Evolutionary conservation across 108 stramenopile species (phyloP), one percentile per base, ranked within the genome.

Genomic region (Cyclotella sp.): DNA sequence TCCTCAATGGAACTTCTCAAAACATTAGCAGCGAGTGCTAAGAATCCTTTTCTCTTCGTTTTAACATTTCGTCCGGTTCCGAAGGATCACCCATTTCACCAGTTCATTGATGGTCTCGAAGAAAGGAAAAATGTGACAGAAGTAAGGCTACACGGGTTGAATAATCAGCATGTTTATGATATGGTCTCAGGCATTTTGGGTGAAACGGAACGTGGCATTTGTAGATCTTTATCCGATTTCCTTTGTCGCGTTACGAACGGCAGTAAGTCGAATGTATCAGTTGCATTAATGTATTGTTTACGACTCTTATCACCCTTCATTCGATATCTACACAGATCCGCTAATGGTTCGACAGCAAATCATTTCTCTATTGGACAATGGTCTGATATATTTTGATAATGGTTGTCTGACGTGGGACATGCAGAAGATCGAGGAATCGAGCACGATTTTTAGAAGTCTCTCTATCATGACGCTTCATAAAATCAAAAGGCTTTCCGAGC

Each of bases 11-110:
- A 57, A 22, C 57, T 59, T 5, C 47, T 70, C 0, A 51, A 40
- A 58, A 59, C 54, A 14, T 15, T 70, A 19, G 28, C 34, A 10
- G 9, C 8, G 4, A 53, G 70, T 34, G 70, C 57, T 0, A 40
- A 11, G 41, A 70, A 34, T 44, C 70, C 70, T 8, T 70, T 70
- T 22, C 4, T 70, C 2, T 58, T 70, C 70, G 34, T 70, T 55
- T 70, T 70, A 42, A 70, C 70, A 1, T 70, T 27, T 53, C 54
- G 70, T 12, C 70, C 70, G 19, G 21, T 70, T 6, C 14, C 47
- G 5, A 8, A 27, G 9, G 34, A 57, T 53, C 70, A 70, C 42
- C 70, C 54, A 13, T 70, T 70, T 43, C 7, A 39, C 26, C 22
- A 70, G 42, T 16, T 70, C 7, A 15, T 57, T 58, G 24, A 58